Base-by-base conservation (phyloP, 1,284 basidiomycete genomes). In the Ganoderma resinaceum region DNA sequence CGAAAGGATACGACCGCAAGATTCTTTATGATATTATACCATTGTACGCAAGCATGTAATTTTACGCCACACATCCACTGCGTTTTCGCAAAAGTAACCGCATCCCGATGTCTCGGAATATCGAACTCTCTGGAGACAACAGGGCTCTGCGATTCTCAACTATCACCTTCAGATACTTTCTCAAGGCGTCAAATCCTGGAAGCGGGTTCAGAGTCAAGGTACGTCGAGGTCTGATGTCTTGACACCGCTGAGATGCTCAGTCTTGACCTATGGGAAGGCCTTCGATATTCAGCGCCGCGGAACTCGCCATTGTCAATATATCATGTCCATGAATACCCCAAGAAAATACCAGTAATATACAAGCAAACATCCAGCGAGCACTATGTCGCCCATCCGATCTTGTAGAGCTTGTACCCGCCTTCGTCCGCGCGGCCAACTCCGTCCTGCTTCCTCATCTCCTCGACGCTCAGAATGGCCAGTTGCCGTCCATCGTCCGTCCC, bases 371-470 rank as follows among this genome's bases (percentile, higher is more conserved):
- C 49, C 11, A 23, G 37, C 59, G 26, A 37, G 9, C 23, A 18
- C 62, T 52, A 66, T n/a, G n/a, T n/a, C 42, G 72, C 74, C 91
- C 91, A 93, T 31, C 88, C 87, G 77, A 94, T 91, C 80, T 86
- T 86, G 75, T 89, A 92, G 66, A 92, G 76, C 72, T 79, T 85
- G 76, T 94, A 94, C 46, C 87, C 87, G 67, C 83, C 82, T 79
- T 93, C 92, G 77, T 94, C 92, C 46, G 86, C 89, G 61, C 92
- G 80, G 35, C 91, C 90, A 40, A 90, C 80, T 6, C 89, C 85
- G 18, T 81, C 82, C 69, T 82, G 79, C 66, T 83, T 83, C 46
- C 77, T 82, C 31, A 90, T 74, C n/a, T 81, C 81, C 70, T 87
- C 83, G 66, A 79, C 77, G 38, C 79, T 75, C 62, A 88, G 72